A percentile compares a stretch with the other conserved stretches of the same genome.
Conservation (phyloP, 345 rosid species). For the Hibiscus syriacus region DNA sequence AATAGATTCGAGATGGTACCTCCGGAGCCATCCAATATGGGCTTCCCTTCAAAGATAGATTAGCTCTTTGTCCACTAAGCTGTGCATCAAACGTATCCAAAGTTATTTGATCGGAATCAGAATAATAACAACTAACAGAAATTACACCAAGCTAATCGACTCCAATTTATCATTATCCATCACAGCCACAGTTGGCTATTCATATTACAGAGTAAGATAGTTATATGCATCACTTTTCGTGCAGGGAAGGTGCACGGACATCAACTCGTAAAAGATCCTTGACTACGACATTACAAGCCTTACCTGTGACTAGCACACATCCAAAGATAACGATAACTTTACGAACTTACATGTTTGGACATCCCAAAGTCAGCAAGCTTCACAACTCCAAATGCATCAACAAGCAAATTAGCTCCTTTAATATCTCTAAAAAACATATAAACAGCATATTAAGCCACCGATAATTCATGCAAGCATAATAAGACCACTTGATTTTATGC, state of each 20-base stretch:
- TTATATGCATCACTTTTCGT: too few relatives aligned
- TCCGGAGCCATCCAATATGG: conserved; percentile 99
- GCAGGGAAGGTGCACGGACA: background rate
- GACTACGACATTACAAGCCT: background rate
- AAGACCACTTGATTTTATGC: background rate
- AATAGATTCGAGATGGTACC: conserved; percentile 33
- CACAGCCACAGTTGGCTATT: background rate
- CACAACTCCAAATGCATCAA: conserved; percentile 88
- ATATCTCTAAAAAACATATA: conserved; percentile 60
- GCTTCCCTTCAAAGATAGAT: conserved; percentile 89
- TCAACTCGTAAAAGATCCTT: conserved; percentile 2
- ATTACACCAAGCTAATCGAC: background rate
- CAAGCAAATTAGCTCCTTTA: conserved; percentile 97
- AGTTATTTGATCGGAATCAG: conserved; percentile 5
- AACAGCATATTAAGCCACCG: conserved; percentile 13
- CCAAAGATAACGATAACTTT: background rate
- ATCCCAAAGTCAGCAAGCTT: conserved; percentile 98
- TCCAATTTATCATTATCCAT: background rate
- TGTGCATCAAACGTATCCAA: conserved; percentile 23
- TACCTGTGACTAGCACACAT: background rate
- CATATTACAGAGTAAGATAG: background rate
- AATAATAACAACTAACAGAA: background rate
- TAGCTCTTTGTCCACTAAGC: conserved; percentile 87
- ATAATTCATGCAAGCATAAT: background rate
- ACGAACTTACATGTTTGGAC: conserved; percentile 81